Base-by-base conservation (phyloP, 2,329 filamentous ascomycete genomes). In the Pezicula carpinea region DNA sequence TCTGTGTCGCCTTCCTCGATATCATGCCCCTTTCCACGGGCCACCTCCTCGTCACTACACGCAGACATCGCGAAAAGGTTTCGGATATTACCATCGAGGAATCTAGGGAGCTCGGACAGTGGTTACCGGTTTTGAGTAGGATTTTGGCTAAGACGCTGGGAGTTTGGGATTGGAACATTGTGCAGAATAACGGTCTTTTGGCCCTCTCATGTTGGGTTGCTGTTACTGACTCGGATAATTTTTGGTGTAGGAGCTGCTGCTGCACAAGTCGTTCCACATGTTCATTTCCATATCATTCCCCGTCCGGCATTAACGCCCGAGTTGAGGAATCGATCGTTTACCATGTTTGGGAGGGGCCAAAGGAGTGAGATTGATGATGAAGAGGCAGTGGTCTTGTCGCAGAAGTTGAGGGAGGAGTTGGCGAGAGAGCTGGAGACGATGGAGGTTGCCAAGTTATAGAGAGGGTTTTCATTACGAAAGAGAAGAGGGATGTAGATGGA, bases 251-350 rank as follows among this genome's bases (percentile, higher is more conserved):
- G 92, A 14, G 83, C 83, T 3, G 81, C 89, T 26, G 92, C 92
- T 2, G 90, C 90, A 2, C 92, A 97, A 69, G 89, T 96, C 14
- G 90, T 97, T 2, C 86, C 87, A 18, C 92, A 97, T 66, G 85
- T 95, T 41, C 92, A 99, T 66, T 97, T 95, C 65, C 93, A 99
- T 59, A 78, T 97, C 44, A 95, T 99, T 29, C 92, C 92, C 0
- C 73, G 92, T 32, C 90, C 91, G 0, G 81, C 86, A 46, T 65
- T 72, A 31, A 69, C 70, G 48, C 69, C 66, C 17, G 68, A 78
- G 77, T 48, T 72, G 71, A 55, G 77, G 70, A 39, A 76, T 72
- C 54, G 75, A 71, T 6, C 64, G 62, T 91, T 89, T 69, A 89
- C 84, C 39, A 91, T 91, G 87, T 92, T 92, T 70, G 88, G 87